Evolutionary conservation across 805 yeast genomes (phyloP).

Genomic region (Jamesozyma rosinii): DNA sequence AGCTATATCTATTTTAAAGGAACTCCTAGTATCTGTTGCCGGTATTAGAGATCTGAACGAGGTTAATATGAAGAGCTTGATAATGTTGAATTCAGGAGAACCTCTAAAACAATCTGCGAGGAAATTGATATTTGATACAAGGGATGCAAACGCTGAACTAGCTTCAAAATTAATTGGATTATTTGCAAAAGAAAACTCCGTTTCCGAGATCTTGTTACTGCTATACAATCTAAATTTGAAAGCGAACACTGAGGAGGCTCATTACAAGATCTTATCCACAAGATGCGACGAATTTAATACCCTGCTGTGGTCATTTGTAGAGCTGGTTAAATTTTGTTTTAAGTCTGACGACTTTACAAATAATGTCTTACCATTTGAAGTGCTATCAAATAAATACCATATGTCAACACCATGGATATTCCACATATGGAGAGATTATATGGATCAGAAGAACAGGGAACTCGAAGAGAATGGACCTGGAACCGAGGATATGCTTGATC

Average conservation of each 20-base stretch:
- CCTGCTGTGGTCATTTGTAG: constrained; percentile 56
- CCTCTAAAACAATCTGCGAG: constrained; percentile 49
- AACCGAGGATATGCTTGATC: neutral
- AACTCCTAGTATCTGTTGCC: constrained; percentile 61
- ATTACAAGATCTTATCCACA: constrained; percentile 62
- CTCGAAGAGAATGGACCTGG: constrained; percentile 2
- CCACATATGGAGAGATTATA: constrained; percentile 59
- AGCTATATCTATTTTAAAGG: constrained; percentile 56
- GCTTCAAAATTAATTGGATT: constrained; percentile 43
- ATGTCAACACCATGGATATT: constrained; percentile 59
- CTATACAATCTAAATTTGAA: constrained; percentile 41
- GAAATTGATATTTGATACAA: constrained; percentile 41
- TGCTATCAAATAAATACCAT: constrained; percentile 35
- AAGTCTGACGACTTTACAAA: constrained; percentile 25
- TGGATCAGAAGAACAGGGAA: constrained; percentile 24
- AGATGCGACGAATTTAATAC: constrained; percentile 63
- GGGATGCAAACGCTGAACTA: constrained; percentile 40
- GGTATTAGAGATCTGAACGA: constrained; percentile 68
- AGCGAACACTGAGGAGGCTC: constrained; percentile 35
- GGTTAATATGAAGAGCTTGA: constrained; percentile 55
- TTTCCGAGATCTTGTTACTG: constrained; percentile 59
- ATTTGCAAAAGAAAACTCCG: constrained; percentile 36
- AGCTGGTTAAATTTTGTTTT: constrained; percentile 47
- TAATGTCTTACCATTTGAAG: constrained; percentile 35
- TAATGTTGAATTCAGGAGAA: constrained; percentile 54